Percentiles rank a stretch among this genome's conserved stretches.
Evolutionary conservation across 306 rosid species (phyloP).

Genomic region (Prunus davidiana): DNA sequence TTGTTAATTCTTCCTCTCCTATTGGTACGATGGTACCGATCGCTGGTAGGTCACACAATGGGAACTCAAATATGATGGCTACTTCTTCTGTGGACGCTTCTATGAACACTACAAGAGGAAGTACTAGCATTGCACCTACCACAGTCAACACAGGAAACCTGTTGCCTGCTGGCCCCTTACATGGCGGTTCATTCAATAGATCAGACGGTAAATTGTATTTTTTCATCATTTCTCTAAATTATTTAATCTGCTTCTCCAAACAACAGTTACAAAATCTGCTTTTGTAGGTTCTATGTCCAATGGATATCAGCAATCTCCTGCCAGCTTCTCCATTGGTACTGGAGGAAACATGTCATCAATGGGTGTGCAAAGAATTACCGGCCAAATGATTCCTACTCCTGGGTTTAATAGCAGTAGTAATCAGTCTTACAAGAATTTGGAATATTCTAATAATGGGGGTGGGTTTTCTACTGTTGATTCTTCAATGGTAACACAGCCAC

Average conservation of each 20-base stretch:
- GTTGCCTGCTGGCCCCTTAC: slow-evolving; percentile 56
- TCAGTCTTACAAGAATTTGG: slow-evolving; percentile 62
- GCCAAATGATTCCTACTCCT: slow-evolving; percentile 99
- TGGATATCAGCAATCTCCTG: slow-evolving; percentile 82
- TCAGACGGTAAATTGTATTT: slow-evolving; percentile 54
- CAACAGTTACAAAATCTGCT: slow-evolving; percentile 13
- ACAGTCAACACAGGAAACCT: slow-evolving; percentile 63
- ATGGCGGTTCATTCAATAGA: slow-evolving; percentile 57
- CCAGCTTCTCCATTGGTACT: slow-evolving; percentile 53
- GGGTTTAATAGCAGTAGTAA: slow-evolving; percentile 60
- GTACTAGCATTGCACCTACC: slow-evolving; percentile 44
- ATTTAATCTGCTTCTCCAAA: slow-evolving; percentile 7
- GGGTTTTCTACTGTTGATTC: slow-evolving; percentile 70
- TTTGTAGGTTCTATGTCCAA: slow-evolving; percentile 66
- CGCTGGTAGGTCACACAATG: slow-evolving; percentile 76
- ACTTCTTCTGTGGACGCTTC: slow-evolving; percentile 65
- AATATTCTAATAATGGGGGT: slow-evolving; percentile 55
- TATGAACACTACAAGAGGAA: slow-evolving; percentile 48
- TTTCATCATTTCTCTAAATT: slow-evolving; percentile 6
- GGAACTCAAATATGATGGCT: slow-evolving; percentile 66
- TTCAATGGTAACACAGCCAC: slow-evolving; percentile 56
- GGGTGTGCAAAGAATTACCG: slow-evolving; percentile 58
- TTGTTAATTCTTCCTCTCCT: slow-evolving; percentile 58
- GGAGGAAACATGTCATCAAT: slow-evolving; percentile 68
- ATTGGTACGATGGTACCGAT: slow-evolving; percentile 88